Conservation (phyloP, 2,329 filamentous ascomycete species). For the Ophiosphaerella korrae region DNA sequence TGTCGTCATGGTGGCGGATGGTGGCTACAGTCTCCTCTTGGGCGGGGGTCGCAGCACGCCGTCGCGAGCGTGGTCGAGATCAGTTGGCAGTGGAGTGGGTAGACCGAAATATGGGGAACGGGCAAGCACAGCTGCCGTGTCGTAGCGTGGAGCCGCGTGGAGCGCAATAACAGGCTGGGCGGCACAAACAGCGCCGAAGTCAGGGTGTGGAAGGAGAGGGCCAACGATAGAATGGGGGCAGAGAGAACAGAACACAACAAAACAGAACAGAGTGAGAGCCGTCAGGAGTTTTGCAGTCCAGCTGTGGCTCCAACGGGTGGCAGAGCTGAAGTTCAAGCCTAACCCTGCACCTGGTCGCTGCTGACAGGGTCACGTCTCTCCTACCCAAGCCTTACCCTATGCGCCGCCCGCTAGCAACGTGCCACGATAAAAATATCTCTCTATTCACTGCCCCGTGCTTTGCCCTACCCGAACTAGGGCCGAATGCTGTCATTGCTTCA, state of each 20-base stretch:
- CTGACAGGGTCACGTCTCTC: slow-evolving; percentile 1
- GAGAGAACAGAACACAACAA: background rate
- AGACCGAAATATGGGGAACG: slow-evolving; percentile 23
- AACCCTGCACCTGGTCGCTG: slow-evolving; percentile 13
- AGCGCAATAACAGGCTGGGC: too few relatives aligned
- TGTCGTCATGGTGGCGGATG: slow-evolving; percentile 36
- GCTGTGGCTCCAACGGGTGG: slow-evolving; percentile 11
- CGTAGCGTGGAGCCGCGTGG: slow-evolving; percentile 7
- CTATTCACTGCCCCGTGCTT: slow-evolving; percentile 10
- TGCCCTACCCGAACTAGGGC: slow-evolving; percentile 13
- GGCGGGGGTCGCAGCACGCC: background rate
- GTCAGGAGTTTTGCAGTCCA: slow-evolving; percentile 22
- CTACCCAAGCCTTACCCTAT: background rate
- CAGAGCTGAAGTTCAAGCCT: slow-evolving; percentile 20
- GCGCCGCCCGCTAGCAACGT: slow-evolving; percentile 10
- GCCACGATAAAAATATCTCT: slow-evolving; percentile 21
- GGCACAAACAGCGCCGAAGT: background rate
- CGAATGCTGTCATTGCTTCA: slow-evolving; percentile 3
- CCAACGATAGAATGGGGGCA: background rate
- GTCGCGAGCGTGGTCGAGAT: slow-evolving; percentile 37
- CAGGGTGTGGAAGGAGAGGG: background rate
- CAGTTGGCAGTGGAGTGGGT: slow-evolving; percentile 1
- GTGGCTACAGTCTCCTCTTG: background rate
- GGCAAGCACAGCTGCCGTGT: slow-evolving; percentile 23
- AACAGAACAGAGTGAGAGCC: slow-evolving; percentile 1